These are phyloP conservation scores for Erigeron canadensis DNA, from an alignment of 129 eudicot genomes.

Conservation along the genomic window DNA sequence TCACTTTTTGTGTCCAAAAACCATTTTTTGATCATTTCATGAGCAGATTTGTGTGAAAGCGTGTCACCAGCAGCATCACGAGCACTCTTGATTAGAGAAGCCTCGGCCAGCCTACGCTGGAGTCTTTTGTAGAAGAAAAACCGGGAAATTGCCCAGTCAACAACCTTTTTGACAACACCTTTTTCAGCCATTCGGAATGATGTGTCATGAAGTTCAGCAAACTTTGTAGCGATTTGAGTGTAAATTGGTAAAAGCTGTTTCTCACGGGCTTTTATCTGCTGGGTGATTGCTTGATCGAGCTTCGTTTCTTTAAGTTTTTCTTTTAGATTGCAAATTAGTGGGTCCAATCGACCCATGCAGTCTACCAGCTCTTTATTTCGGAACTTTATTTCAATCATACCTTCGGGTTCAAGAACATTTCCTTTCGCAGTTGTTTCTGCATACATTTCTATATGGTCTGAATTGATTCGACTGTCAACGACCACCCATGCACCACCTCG, in stretches of 20 bases:
- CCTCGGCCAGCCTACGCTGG: conserved; percentile 67
- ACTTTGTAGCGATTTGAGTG: conserved; percentile 91
- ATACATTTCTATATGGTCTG: conserved; percentile 90
- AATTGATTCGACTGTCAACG: conserved; percentile 84
- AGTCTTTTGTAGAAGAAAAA: conserved; percentile 73
- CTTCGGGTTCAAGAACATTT: conserved; percentile 96
- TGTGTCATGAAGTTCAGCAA: conserved; percentile 93
- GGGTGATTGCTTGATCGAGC: conserved; percentile 32
- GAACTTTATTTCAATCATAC: conserved; percentile 90
- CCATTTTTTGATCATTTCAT: conserved; percentile 68
- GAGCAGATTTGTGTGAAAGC: conserved; percentile 57
- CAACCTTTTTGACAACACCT: conserved; percentile 70
- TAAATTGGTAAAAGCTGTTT: conserved; percentile 88
- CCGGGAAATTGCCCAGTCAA: conserved; percentile 72
- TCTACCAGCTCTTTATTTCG: conserved; percentile 64
- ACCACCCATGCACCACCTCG: conserved; percentile 99
- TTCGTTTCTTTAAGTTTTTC: conserved; percentile 45
- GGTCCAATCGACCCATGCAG: conserved; percentile 88
- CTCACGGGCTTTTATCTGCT: conserved; percentile 80
- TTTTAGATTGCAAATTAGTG: conserved; percentile 55
- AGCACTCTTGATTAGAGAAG: conserved; percentile 46
- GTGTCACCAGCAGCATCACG: conserved; percentile 72
- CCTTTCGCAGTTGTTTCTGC: conserved; percentile 93
- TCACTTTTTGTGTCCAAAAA: conserved; percentile 45
- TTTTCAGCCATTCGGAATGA: conserved; percentile 89